phyloP scores from a whole-genome alignment of 2,329 filamentous ascomycete species.

The Calonectria montana region DNA sequence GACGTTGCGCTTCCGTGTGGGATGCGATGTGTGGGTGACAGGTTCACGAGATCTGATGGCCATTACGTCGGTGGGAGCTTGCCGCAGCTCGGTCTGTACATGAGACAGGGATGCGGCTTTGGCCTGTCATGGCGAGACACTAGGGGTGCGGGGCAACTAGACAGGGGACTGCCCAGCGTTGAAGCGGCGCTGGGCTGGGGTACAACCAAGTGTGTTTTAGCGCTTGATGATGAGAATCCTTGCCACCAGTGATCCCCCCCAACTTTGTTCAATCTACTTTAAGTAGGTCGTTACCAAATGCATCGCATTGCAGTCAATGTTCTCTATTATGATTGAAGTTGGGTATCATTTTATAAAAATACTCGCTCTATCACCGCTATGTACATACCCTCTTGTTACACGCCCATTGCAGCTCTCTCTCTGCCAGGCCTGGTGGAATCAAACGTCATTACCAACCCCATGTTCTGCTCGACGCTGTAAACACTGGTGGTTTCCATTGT shows the following conservation, averaged over 20 bases:
- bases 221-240: neutral
- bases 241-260: neutral
- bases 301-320: neutral
- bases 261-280: neutral
- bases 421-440: neutral
- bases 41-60: neutral
- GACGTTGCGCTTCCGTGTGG: neutral
- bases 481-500: slow-evolving; percentile 96
- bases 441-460: slow-evolving; percentile 85
- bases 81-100: slow-evolving; percentile 12
- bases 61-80: slow-evolving; percentile 16
- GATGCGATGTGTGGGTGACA: neutral
- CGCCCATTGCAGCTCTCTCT: neutral
- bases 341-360: slow-evolving; percentile 35
- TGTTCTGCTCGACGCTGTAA: slow-evolving; percentile 87
- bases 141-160: neutral
- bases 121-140: neutral
- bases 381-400: neutral
- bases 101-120: slow-evolving; percentile 19
- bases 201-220: neutral
- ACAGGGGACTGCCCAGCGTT: neutral
- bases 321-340: neutral
- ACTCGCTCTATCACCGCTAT: neutral
- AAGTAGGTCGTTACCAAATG: neutral
- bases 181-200: neutral